Base-by-base conservation (phyloP, 2,329 filamentous ascomycete genomes). In the Colletotrichum eleusines region DNA sequence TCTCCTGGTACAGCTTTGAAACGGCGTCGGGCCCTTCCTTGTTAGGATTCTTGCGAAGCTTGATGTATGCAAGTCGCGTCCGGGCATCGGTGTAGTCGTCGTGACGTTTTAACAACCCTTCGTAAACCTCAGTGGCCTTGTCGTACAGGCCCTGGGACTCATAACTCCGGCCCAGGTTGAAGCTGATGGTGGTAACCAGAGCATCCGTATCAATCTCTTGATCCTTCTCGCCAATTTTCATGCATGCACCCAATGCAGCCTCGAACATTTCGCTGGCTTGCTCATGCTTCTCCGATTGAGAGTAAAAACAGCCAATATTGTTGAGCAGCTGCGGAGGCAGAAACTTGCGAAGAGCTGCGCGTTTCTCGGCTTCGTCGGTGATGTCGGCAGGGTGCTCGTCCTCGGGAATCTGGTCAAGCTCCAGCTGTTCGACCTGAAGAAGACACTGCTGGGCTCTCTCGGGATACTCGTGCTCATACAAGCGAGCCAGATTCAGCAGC, bases 231-330 rank as follows among this genome's bases (percentile, higher is more conserved):
- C 90, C 90, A 72, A 94, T 91, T 75, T 92, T 92, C 75, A 97
- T 90, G 77, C 95, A 98, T 20, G 95, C 94, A 73, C 92, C 92
- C 64, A 99, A 84, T 0, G 95, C 96, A n/a, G 93, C 91, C 80
- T 99, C 94, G 78, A 98, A 99, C 82, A 97, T 88, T 61, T 95
- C 91, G 74, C 93, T 91, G 28, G 96, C 95, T 72, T 90, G 86
- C 26, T 92, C 89, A 73, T 92, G 91, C 78, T 94, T 94, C 76
- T 97, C 94, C 2, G 90, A 88, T 78, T 97, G 94, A 75, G 94
- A 98, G 75, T 97, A 90, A 82, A 98, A 98, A 80, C 95, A 98
- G 6, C 94, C 96, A 78, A 98, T 97, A 79, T 99, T 99, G 85
- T 98, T 99, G 53, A 99, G 87, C 2, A 98, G 86, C 77, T 97